These are phyloP conservation scores for Ceratocystis cubensis DNA, from an alignment of 2,329 filamentous ascomycete genomes.

Conservation along the genomic window DNA sequence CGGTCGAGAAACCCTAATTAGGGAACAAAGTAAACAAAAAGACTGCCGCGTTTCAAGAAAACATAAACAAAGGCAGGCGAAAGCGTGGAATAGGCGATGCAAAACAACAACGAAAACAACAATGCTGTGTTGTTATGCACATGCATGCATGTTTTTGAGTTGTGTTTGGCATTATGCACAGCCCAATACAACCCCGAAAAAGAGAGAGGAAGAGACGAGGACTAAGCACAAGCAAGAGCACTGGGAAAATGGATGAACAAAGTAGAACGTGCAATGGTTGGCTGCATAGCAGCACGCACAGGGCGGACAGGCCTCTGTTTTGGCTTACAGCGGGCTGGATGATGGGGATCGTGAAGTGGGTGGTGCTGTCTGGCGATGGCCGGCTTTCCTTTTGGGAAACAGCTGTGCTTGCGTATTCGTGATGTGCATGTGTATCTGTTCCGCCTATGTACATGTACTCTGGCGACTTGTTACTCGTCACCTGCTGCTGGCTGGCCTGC, in stretches of 20 bases:
- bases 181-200: neutral
- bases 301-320: neutral
- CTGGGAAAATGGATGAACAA: neutral
- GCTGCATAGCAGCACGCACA: neutral
- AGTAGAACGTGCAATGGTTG: neutral
- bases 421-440: too few species aligned
- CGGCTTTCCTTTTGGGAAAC: neutral
- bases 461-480: too few species aligned
- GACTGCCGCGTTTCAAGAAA: neutral
- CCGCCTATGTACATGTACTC: too few species aligned
- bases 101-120: too few species aligned
- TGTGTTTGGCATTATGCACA: constrained; percentile 2
- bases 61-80: too few species aligned
- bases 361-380: neutral
- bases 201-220: too few species aligned
- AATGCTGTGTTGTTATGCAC: neutral
- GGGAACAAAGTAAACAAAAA: constrained; percentile 7
- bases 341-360: too few species aligned
- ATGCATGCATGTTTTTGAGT: neutral
- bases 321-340: neutral
- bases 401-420: too few species aligned
- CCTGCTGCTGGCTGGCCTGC: too few species aligned
- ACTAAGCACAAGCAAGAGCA: neutral
- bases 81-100: too few species aligned
- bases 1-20: neutral